Evolutionary conservation across 176 grass and related monocot species (phyloP), one percentile per base, ranked within the genome.

Genomic region (Otatea glauca): DNA sequence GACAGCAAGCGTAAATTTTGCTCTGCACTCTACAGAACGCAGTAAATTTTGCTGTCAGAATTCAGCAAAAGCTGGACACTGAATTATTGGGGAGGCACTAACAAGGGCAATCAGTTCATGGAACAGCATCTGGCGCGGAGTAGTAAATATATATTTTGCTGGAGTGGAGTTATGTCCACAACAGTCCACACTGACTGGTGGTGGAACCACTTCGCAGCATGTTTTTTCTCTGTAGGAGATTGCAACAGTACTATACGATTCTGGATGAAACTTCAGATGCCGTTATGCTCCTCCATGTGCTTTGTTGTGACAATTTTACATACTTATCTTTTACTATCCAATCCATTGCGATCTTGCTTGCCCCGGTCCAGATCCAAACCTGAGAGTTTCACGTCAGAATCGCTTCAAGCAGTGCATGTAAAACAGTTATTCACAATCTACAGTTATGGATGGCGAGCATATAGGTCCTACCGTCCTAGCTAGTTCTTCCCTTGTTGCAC

Each of bases 1-100:
- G 29, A 48, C 42, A 74, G 27, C 11, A 32, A 7, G 50, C 53
- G 9, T 53, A 51, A 72, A 41, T 17, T 59, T 47, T 72, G 49
- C n/a, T 15, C 51, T 69, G 62, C 0, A 2, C 1, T 1, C 49
- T 16, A 23, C 76, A 80, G 42, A 15, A 10, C 0, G 70, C 42
- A 75, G 50, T 75, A 68, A 85, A 59, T 75, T 51, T 75, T 53
- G 43, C 29, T 54, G 51, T 44, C 76, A 70, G 51, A 24, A 51
- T 72, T 18, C 43, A 42, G 56, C 35, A 82, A 77, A 41, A 41
- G 75, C 21, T 61, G 60, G 68, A 4, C 14, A 38, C 58, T 67
- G 68, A 84, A 81, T 85, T 89, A 89, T 24, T 81, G 60, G 76
- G 38, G 59, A 79, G 75, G 20, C 75, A 83, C 29, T 18, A 48